phyloP scores from a whole-genome alignment of 1,284 basidiomycete genomes.

The Puccinia triticina region DNA sequence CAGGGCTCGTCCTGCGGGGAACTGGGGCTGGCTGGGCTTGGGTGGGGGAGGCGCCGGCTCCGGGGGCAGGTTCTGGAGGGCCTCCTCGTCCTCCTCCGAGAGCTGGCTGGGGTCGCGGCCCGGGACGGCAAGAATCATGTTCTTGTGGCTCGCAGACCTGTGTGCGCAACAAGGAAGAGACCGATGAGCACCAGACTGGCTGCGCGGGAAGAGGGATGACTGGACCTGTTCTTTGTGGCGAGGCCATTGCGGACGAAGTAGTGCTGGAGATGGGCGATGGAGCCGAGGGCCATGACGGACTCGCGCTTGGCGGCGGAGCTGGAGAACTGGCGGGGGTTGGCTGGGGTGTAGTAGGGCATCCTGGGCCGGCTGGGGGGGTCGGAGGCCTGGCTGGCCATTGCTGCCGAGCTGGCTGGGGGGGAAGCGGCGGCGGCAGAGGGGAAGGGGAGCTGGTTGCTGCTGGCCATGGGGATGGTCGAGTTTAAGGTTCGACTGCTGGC shows the following conservation, averaged over 20 bases:
- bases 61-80: conserved; percentile 28
- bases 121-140: conserved; percentile 35
- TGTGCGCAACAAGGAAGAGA: not conserved
- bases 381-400: not conserved
- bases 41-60: conserved; percentile 34
- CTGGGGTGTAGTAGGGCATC: conserved; percentile 42
- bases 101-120: conserved; percentile 2
- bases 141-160: conserved; percentile 24
- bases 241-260: conserved; percentile 48
- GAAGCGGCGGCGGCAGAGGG: not conserved
- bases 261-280: conserved; percentile 82
- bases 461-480: no score
- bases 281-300: conserved; percentile 80
- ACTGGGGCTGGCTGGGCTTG: conserved; percentile 27
- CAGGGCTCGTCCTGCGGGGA: conserved; percentile 39
- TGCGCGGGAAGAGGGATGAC: not conserved
- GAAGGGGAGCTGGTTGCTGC: not conserved
- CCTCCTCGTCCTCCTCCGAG: conserved; percentile 32
- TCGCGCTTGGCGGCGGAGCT: conserved; percentile 80
- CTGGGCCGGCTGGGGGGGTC: not conserved
- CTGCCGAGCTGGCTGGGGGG: not conserved
- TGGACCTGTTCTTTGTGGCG: conserved; percentile 29
- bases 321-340: conserved; percentile 72
- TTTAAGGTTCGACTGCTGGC: no score
- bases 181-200: not conserved